These are phyloP conservation scores for Dendrocalamus sinicus DNA, from an alignment of 176 grass and related monocot genomes.

Conservation along the genomic window DNA sequence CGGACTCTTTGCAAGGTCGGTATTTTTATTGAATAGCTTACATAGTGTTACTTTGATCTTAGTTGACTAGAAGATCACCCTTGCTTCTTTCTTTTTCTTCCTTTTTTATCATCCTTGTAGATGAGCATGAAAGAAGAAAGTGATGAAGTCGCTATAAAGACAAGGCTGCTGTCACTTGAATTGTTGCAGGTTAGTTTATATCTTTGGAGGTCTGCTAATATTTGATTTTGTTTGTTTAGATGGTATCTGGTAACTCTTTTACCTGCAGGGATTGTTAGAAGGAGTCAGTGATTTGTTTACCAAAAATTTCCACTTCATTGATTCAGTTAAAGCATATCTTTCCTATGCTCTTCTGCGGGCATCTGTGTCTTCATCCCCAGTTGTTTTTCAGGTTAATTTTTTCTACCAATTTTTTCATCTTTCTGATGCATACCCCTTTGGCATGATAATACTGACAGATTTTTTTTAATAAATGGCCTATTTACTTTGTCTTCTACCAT, in stretches of 20 bases:
- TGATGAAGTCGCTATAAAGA: constrained; percentile 91
- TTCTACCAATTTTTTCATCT: not conserved
- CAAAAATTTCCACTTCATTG: constrained; percentile 99
- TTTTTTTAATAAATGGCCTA: not conserved
- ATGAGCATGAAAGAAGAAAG: constrained; percentile 99
- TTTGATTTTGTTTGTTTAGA: constrained; percentile 51
- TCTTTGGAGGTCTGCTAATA: constrained; percentile 34
- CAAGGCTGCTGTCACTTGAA: constrained; percentile 97
- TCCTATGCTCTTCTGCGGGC: constrained; percentile 91
- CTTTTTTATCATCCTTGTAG: constrained; percentile 48
- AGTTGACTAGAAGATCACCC: constrained; percentile 30
- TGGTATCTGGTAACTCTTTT: constrained; percentile 38
- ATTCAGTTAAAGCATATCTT: constrained; percentile 99
- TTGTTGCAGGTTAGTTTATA: constrained; percentile 78
- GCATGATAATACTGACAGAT: constrained; percentile 21
- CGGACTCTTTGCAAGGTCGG: constrained; percentile 97
- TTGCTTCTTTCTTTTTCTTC: constrained; percentile 1
- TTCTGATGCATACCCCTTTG: constrained; percentile 39
- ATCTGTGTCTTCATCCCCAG: constrained; percentile 82
- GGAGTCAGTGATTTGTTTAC: constrained; percentile 88
- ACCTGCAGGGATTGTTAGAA: constrained; percentile 87
- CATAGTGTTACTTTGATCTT: constrained; percentile 28
- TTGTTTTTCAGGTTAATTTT: constrained; percentile 89
- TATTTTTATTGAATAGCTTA: constrained; percentile 42
- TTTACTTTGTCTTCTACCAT: constrained; percentile 27